These are phyloP conservation scores for Pelargonium fulgidum DNA, from an alignment of 441 rosid genomes.

Conservation along the genomic window DNA sequence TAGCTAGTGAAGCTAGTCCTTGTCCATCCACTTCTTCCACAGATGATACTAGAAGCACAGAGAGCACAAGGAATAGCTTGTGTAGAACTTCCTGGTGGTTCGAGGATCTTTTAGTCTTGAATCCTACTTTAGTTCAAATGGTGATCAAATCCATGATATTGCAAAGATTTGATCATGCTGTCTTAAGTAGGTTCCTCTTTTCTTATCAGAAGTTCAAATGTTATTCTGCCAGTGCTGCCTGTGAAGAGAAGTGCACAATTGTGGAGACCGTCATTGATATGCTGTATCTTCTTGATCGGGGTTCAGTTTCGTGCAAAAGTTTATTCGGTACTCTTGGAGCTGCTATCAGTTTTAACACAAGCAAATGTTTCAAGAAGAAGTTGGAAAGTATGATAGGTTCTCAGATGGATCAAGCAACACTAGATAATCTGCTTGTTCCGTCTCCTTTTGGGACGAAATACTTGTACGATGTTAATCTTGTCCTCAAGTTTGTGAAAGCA, in stretches of 20 bases:
- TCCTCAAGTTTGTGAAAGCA: conserved; percentile 33
- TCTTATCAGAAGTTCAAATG: conserved; percentile 34
- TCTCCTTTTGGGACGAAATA: conserved; percentile 24
- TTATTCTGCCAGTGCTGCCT: conserved; percentile 6
- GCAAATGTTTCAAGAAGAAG: conserved; percentile 16
- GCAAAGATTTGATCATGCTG: conserved; percentile 28
- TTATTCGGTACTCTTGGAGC: conserved; percentile 30
- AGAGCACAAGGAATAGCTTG: conserved; percentile 25
- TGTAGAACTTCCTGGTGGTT: conserved; percentile 35
- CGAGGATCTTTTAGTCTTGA: conserved; percentile 41
- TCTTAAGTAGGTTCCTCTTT: conserved; percentile 37
- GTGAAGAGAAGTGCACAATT: conserved; percentile 30
- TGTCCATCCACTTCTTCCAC: conserved; percentile 25
- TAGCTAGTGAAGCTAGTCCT: conserved; percentile 30
- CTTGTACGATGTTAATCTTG: conserved; percentile 39
- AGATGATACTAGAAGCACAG: conserved; percentile 32
- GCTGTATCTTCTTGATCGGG: conserved; percentile 33
- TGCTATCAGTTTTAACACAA: conserved; percentile 25
- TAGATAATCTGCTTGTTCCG: conserved; percentile 38
- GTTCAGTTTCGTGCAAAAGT: conserved; percentile 35
- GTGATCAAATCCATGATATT: conserved; percentile 28
- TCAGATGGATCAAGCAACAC: conserved; percentile 41
- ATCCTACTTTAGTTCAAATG: conserved; percentile 26
- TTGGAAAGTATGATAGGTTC: conserved; percentile 45
- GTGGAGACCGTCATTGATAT: conserved; percentile 26